Base-by-base conservation (phyloP, 176 grass and related monocot species). In the Chloris gayana region DNA sequence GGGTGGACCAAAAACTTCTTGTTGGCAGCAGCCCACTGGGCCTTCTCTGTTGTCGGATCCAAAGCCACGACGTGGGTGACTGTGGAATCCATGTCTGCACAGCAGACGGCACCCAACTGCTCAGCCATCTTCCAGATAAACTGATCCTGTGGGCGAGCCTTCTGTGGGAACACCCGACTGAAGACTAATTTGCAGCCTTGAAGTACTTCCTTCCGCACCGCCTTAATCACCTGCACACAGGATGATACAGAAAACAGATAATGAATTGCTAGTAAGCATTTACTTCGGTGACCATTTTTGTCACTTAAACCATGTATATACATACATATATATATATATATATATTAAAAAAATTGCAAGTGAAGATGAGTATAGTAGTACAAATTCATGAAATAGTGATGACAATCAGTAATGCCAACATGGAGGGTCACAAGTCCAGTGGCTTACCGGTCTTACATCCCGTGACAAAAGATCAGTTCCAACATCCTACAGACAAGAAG, bases 111-210 rank as follows among this genome's bases (percentile, higher is more conserved):
- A 34, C 96, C 96, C 82, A 99, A 30, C 75, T 81, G 82, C 79
- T 95, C 86, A 5, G 90, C 96, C 82, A 99, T 77, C 74, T 82
- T 99, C 96, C 92, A 99, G 22, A 95, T 67, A 35, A 71, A 79
- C 78, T 95, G 88, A 41, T 98, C 82, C 62, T 91, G 37, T 26
- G 72, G 54, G 0, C 33, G 72, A 17, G 70, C 22, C 2, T 82
- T 85, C 13, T 59, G 79, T 42, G 86, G 92, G 57, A 93, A 95
- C 44, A 98, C 78, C 76, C 90, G 75, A 68, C 84, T 93, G 84
- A 98, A 98, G 58, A 95, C 81, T 50, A 95, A 64, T 45, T 95
- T 95, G 82, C 92, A 98, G 19, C 90, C 90, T 60, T 91, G 61
- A 45, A 98, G 74, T 67, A 93, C 82, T 64, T 93, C 90, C 61